Evolutionary conservation across 495 filamentous ascomycete genomes (phyloP), one percentile per base, ranked within the genome.

Genomic region (Hypoxylon crocopeplum): DNA sequence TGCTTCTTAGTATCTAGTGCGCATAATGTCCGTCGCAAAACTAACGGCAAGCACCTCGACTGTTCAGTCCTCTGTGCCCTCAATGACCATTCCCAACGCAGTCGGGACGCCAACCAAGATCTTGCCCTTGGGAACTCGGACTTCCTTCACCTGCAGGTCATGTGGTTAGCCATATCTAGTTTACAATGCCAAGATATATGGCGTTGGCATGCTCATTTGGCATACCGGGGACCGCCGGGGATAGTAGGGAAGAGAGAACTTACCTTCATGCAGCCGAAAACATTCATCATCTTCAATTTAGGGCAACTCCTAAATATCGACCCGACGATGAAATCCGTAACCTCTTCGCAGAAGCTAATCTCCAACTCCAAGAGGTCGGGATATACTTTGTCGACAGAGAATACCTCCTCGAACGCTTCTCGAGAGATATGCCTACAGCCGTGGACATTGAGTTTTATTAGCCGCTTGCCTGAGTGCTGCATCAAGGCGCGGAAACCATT

Each of bases 241-340:
- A 13, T 5, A 49, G 12, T 13, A 10, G 11, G 7, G 21, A 40
- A 21, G 19, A 34, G 22, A 5, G n/a, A 27, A 56, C 58, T 61
- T 46, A 68, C 68, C 63, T 88, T 86, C 76, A 92, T 92, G 73
- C 90, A 93, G 17, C 88, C 90, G 74, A 95, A 97, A 4, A 91
- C 89, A 33, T 88, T 86, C 39, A 95, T 62, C 66, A 84, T 85
- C 68, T 84, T 83, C 27, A 97, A 59, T 3, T 78, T 78, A 3
- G 91, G 91, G 61, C 91, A 96, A 66, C 81, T 79, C 37, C 79
- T 76, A 71, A 96, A 91, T 42, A 96, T 91, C 13, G 78, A 81
- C 1, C 84, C 84, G 0, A 91, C 81, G 13, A 95, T 77, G 17
- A 83, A 83, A 59, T 92, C 90, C 55, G 93, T 88, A 5, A 93